Base-by-base conservation (phyloP, 768 basidiomycete genomes). In the Podaxis rugospora region DNA sequence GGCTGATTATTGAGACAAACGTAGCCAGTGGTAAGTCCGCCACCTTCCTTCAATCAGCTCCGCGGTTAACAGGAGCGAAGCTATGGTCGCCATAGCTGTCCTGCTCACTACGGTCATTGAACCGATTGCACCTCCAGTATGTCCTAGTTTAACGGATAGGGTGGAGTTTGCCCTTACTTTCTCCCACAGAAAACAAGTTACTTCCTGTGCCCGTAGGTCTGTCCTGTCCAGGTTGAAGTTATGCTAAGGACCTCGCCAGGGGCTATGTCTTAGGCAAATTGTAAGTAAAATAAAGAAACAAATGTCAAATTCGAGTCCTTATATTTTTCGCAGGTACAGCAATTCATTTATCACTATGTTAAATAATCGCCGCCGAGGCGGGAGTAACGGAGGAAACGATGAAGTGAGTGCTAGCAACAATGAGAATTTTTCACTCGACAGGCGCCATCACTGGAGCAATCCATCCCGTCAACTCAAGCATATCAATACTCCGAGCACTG, bases 291-390 rank as follows among this genome's bases (percentile, higher is more conserved):
- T 9, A 25, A 23, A 5, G 2, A 7, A 25, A 16, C 39, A 11
- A 11, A 16, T 35, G 32, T 6, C 14, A 11, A 46, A 18, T n/a
- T 18, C 23, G 28, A 60, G 21, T 25, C 10, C 53, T 54, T 2
- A 54, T 5, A 0, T 21, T 49, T 39, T 11, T 6, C 2, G 55
- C 36, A 61, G 59, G 36, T 61, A 61, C 44, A 61, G 59, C 40
- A 61, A 61, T 21, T 61, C 59, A 3, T 61, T 61, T 25, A 55
- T 61, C 44, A 61, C 46, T 2, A 61, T 61, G 59, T 49, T 61
- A 46, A 61, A 61, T 36, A 61, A 61, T n/a, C 59, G 59, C 5
- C 53, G 18, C 7, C 32, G 52, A 32, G 18, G 32, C 11, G 46
- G 44, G 6, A 46, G 11, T 18, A 14, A 4, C 5, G 58, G 58